phyloP scores from a whole-genome alignment of 1,284 basidiomycete genomes.

The Rhizoctonia solani region DNA sequence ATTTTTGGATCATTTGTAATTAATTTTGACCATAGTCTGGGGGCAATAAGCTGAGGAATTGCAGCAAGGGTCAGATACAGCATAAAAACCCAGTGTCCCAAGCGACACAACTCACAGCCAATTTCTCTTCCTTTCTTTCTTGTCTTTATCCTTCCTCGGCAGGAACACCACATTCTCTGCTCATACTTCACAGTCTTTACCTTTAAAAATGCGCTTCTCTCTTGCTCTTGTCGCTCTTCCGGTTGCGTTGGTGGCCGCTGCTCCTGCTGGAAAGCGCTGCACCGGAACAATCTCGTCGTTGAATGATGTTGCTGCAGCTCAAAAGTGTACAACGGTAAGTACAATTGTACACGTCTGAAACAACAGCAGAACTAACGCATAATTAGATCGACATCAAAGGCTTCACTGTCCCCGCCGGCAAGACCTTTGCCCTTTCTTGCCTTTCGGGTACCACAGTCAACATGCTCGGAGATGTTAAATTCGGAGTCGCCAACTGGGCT shows the following conservation, averaged over 20 bases:
- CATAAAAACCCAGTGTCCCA: neutral
- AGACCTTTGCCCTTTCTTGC: constrained; percentile 50
- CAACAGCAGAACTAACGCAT: neutral
- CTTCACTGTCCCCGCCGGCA: constrained; percentile 47
- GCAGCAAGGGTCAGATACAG: neutral
- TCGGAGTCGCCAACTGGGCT: constrained; percentile 50
- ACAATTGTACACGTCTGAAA: neutral
- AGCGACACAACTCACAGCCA: neutral
- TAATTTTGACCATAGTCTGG: neutral
- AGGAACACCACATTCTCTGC: neutral
- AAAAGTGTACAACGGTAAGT: constrained; percentile 37
- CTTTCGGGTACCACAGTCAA: constrained; percentile 52
- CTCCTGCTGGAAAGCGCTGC: constrained; percentile 35
- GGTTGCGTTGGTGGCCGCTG: constrained; percentile 3
- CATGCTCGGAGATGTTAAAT: constrained; percentile 55
- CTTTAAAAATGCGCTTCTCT: neutral
- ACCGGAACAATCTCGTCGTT: constrained; percentile 39
- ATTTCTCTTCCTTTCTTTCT: neutral
- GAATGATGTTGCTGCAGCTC: constrained; percentile 36
- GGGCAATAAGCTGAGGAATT: neutral
- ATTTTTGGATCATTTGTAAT: neutral
- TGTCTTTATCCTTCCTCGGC: neutral
- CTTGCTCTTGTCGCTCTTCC: neutral
- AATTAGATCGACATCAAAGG: constrained; percentile 35
- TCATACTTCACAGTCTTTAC: neutral